Conservation (phyloP, 441 rosid species). For the Gossypium lobatum region DNA sequence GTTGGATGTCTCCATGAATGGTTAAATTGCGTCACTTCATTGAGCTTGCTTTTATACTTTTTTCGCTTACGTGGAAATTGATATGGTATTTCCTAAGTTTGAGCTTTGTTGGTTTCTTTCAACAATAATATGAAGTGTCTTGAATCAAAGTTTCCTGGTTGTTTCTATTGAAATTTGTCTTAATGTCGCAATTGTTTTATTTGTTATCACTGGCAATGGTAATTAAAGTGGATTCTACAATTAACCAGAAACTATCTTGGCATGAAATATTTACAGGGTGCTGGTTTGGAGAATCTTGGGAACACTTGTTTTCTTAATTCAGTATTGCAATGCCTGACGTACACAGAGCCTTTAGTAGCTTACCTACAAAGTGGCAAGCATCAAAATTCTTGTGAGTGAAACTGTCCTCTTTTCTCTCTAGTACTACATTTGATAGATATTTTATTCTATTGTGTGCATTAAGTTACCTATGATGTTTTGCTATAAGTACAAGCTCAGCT, state of each 20-base stretch:
- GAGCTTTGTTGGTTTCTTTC: background rate
- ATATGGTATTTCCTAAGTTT: background rate
- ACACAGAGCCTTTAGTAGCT: slow-evolving; percentile 93
- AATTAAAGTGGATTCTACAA: background rate
- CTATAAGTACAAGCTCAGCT: background rate
- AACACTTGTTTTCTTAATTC: slow-evolving; percentile 96
- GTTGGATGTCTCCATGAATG: background rate
- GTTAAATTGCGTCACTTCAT: background rate
- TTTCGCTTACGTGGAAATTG: background rate
- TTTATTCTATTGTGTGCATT: background rate
- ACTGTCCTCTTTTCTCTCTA: background rate
- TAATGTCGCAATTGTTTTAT: background rate
- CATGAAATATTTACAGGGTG: slow-evolving; percentile 55
- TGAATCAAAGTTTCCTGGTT: background rate
- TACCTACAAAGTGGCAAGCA: slow-evolving; percentile 78
- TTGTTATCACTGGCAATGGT: background rate
- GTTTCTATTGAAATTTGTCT: background rate
- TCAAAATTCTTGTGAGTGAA: slow-evolving; percentile 67
- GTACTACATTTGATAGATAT: background rate
- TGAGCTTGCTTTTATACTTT: background rate
- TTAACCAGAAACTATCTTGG: background rate
- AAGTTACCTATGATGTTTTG: background rate
- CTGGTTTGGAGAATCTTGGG: slow-evolving; percentile 88
- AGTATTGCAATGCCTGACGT: slow-evolving; percentile 86
- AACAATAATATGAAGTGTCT: background rate